phyloP scores from a whole-genome alignment of 2,329 filamentous ascomycete genomes.

The Aspergillus cejpii region DNA sequence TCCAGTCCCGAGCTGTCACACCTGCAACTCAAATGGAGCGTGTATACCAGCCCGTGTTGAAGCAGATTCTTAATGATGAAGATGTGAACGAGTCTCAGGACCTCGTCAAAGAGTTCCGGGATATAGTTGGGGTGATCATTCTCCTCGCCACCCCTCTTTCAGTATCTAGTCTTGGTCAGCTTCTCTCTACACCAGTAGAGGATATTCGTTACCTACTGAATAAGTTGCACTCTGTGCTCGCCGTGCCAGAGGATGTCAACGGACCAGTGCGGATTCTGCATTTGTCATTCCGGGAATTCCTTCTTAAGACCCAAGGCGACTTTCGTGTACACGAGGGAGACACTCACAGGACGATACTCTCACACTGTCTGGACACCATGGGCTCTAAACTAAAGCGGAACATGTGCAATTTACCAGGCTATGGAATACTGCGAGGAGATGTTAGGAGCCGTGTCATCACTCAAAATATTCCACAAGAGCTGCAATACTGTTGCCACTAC shows the following conservation, averaged over 20 bases:
- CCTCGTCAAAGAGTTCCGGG: conserved; percentile 12
- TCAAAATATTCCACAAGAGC: conserved; percentile 10
- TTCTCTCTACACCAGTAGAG: conserved; percentile 7
- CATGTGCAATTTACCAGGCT: conserved; percentile 11
- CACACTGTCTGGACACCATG: conserved; percentile 21
- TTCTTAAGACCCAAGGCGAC: conserved; percentile 17
- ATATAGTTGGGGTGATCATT: conserved; percentile 22
- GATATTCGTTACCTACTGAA: conserved; percentile 11
- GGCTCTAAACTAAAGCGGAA: conserved; percentile 7
- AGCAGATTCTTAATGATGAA: conserved; percentile 12
- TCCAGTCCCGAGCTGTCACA: conserved; percentile 9
- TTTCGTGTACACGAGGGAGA: conserved; percentile 29
- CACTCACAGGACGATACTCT: conserved; percentile 24
- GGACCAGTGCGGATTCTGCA: conserved; percentile 18
- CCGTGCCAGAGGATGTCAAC: too few species aligned
- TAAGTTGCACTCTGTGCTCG: too few species aligned
- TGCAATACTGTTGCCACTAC: conserved; percentile 25
- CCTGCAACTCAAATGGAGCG: conserved; percentile 18
- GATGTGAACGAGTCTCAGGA: conserved; percentile 7
- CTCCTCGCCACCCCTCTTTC: conserved; percentile 20
- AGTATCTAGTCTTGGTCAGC: conserved; percentile 9
- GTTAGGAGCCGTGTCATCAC: conserved; percentile 1
- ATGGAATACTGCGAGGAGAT: conserved; percentile 8
- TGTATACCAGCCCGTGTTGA: conserved; percentile 24
- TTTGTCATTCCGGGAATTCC: conserved; percentile 29